Conservation (phyloP, 1,284 basidiomycete genomes). For the Ganoderma boninense region DNA sequence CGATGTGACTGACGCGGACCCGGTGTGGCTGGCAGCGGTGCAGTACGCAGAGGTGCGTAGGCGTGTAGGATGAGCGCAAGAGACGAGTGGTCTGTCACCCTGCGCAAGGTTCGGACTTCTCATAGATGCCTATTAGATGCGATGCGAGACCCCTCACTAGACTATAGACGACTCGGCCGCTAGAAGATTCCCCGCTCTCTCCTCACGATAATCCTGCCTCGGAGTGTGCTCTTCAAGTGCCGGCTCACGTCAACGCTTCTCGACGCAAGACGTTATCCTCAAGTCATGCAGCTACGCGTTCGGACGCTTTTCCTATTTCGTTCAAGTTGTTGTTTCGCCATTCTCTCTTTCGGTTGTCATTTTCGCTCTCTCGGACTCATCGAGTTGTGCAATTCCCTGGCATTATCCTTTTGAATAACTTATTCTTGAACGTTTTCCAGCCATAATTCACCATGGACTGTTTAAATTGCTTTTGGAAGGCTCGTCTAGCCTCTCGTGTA, state of each 20-base stretch:
- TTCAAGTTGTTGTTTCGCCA: background rate
- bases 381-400: background rate
- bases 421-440: background rate
- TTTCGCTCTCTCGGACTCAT: background rate
- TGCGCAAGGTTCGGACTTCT: slow-evolving; percentile 9
- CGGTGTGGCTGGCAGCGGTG: slow-evolving; percentile 16
- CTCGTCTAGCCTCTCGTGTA: background rate
- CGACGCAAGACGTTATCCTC: background rate
- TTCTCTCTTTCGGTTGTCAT: background rate
- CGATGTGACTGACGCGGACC: slow-evolving; percentile 31
- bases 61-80: slow-evolving; percentile 8
- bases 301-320: background rate
- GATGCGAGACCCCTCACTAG: slow-evolving; percentile 13
- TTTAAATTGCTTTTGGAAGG: background rate
- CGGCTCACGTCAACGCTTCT: background rate
- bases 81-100: background rate
- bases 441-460: background rate
- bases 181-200: slow-evolving; percentile 11
- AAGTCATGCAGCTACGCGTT: background rate
- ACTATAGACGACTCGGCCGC: slow-evolving; percentile 3
- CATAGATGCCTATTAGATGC: slow-evolving; percentile 12
- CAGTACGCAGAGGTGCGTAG: slow-evolving; percentile 26
- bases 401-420: background rate
- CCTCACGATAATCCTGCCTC: background rate
- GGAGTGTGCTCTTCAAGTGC: background rate